Percentiles rank a stretch among this genome's conserved stretches.
Conservation (phyloP, 2,329 filamentous ascomycete species). For the Fusarium incarnatum region DNA sequence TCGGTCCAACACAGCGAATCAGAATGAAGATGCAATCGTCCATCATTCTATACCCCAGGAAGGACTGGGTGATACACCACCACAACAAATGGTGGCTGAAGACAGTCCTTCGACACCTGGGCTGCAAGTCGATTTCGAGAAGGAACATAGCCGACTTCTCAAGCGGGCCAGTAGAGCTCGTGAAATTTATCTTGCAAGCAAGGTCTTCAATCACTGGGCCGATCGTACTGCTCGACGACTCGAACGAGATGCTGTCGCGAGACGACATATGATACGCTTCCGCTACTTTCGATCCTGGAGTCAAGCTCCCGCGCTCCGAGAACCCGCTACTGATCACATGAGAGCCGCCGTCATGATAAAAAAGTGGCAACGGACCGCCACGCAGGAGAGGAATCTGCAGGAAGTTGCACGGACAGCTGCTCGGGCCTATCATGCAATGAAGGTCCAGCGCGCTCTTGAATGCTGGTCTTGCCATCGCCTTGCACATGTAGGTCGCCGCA, state of each 20-base stretch:
- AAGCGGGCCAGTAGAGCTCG: constrained; percentile 71
- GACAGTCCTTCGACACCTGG: constrained; percentile 19
- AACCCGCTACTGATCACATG: constrained; percentile 49
- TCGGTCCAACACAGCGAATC: constrained; percentile 1
- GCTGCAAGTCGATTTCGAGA: constrained; percentile 16
- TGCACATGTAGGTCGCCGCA: constrained; percentile 37
- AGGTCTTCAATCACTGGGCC: constrained; percentile 67
- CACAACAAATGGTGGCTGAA: constrained; percentile 8
- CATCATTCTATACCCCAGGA: constrained; percentile 17
- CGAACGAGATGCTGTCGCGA: constrained; percentile 73
- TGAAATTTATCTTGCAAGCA: constrained; percentile 68
- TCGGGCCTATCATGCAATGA: constrained; percentile 37
- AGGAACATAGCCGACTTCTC: constrained; percentile 44
- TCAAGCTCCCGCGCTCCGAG: constrained; percentile 48
- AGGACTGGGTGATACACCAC: not conserved
- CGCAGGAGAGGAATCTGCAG: constrained; percentile 47
- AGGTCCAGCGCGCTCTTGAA: constrained; percentile 37
- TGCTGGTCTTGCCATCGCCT: constrained; percentile 48
- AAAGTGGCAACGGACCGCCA: constrained; percentile 50
- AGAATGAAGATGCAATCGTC: constrained; percentile 17
- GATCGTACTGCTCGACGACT: constrained; percentile 72
- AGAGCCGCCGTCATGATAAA: constrained; percentile 47
- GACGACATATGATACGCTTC: constrained; percentile 75
- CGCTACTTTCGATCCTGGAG: constrained; percentile 55
- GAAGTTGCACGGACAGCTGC: constrained; percentile 42